Base-by-base conservation (phyloP, 2,329 filamentous ascomycete species). In the Plectosphaerella sp. region DNA sequence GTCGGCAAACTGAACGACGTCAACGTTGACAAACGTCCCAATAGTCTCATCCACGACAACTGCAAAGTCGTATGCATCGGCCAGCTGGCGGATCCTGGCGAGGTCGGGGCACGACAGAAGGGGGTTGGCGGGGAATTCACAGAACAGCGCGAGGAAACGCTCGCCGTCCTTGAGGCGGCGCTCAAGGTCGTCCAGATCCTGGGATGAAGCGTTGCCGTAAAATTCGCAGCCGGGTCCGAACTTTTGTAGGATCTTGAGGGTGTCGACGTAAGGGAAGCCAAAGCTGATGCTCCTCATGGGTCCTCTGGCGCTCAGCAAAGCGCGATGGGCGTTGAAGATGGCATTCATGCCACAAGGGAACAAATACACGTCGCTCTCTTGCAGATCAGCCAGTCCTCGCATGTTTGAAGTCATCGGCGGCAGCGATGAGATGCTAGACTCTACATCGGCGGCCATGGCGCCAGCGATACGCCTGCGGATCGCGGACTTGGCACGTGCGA, bases 261-360 rank as follows among this genome's bases (percentile, higher is more conserved):
- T 97, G 69, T 99, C 94, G 49, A 97, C 90, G 61, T 99, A 99
- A 0, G 94, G 91, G 61, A 99, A 99, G n/a, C 94, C 94, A 63
- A 91, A 97, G 63, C 88, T 92, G 64, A 99, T 84, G 67, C 91
- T 95, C 69, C 89, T 88, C 54, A 82, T 65, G 8, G 77, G 72
- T 3, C 84, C 84, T 37, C 86, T 82, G 1, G 83, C 78, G 49
- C 76, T 73, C 56, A 93, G 73, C 48, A 97, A 74, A 43, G 82
- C 83, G 47, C 87, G 84, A 66, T 99, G 94, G 0, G 89, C 80
- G 60, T 90, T 91, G 73, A 91, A 99, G 45, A 99, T 97, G 49
- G 93, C 85, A 63, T 91, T 97, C 92, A 99, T 99, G 37, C 94
- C 94, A 41, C 82, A 87, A 1, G 93, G 89, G 52, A 88, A 93